These are phyloP conservation scores for Umbelopsis sp. DNA, from an alignment of 192 early-diverging fungal species.

Conservation along the genomic window DNA sequence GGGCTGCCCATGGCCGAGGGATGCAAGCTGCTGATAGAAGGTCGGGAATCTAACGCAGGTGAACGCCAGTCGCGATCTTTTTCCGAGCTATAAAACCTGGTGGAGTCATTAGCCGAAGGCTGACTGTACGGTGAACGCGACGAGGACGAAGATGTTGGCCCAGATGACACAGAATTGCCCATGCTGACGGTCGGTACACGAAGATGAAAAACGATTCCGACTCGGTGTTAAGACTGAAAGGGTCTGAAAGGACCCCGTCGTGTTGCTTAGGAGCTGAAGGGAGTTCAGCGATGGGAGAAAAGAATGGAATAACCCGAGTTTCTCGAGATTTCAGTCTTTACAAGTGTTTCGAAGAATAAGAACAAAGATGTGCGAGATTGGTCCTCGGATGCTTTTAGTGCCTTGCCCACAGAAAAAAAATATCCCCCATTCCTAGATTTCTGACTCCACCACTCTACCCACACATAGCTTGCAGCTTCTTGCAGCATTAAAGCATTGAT, in stretches of 20 bases:
- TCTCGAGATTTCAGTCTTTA: too few relatives aligned
- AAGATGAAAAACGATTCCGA: constrained; percentile 1
- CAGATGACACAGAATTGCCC: constrained; percentile 18
- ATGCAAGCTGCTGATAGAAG: constrained; percentile 26
- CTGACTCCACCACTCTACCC: background rate
- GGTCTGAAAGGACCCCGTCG: background rate
- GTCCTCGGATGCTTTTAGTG: background rate
- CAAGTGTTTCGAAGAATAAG: background rate
- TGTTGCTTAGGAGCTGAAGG: background rate
- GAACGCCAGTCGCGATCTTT: constrained; percentile 21
- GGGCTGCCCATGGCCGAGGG: constrained; percentile 18
- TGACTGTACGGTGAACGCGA: constrained; percentile 1
- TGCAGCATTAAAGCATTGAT: too few relatives aligned
- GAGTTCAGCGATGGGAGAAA: background rate
- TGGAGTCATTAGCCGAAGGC: background rate
- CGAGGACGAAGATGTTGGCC: constrained; percentile 11
- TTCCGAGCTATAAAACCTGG: background rate
- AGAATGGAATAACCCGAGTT: background rate
- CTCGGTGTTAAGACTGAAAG: background rate
- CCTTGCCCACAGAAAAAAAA: background rate
- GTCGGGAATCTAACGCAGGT: constrained; percentile 25
- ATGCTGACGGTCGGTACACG: background rate
- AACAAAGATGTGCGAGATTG: background rate
- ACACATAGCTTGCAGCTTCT: background rate
- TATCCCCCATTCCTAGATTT: background rate